phyloP scores from a whole-genome alignment of 805 yeast genomes.

The Kodamaea hsintzibuensis region DNA sequence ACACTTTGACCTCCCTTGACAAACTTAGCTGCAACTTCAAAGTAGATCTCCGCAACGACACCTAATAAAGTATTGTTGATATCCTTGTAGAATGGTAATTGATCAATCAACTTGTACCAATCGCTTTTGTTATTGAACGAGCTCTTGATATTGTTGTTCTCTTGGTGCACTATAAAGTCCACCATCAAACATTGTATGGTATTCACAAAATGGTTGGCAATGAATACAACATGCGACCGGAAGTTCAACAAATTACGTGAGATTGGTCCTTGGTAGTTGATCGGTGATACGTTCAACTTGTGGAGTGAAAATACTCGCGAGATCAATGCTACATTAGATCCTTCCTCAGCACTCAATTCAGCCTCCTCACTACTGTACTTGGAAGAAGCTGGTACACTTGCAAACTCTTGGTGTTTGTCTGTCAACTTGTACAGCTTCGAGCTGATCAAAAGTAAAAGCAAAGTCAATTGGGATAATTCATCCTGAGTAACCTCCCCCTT shows the following conservation, averaged over 20 bases:
- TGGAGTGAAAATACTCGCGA: slow-evolving; percentile 39
- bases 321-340: slow-evolving; percentile 29
- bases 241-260: slow-evolving; percentile 66
- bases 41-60: slow-evolving; percentile 54
- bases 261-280: slow-evolving; percentile 63
- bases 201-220: slow-evolving; percentile 52
- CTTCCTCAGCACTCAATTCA: slow-evolving; percentile 44
- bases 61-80: slow-evolving; percentile 67
- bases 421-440: slow-evolving; percentile 40
- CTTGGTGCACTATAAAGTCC: slow-evolving; percentile 49
- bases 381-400: slow-evolving; percentile 33
- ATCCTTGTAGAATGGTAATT: slow-evolving; percentile 60
- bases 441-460: slow-evolving; percentile 47
- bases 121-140: slow-evolving; percentile 40
- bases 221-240: slow-evolving; percentile 60
- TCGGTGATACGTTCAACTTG: slow-evolving; percentile 39
- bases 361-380: slow-evolving; percentile 20
- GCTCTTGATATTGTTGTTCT: slow-evolving; percentile 50
- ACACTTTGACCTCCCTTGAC: slow-evolving; percentile 23
- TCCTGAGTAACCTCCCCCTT: slow-evolving; percentile 15
- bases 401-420: slow-evolving; percentile 35
- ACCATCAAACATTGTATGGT: slow-evolving; percentile 52
- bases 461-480: slow-evolving; percentile 42
- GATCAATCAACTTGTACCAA: slow-evolving; percentile 59
- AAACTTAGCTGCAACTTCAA: slow-evolving; percentile 42